These are phyloP conservation scores for Talaromyces albobiverticillius DNA, from an alignment of 2,329 filamentous ascomycete genomes.

Conservation along the genomic window DNA sequence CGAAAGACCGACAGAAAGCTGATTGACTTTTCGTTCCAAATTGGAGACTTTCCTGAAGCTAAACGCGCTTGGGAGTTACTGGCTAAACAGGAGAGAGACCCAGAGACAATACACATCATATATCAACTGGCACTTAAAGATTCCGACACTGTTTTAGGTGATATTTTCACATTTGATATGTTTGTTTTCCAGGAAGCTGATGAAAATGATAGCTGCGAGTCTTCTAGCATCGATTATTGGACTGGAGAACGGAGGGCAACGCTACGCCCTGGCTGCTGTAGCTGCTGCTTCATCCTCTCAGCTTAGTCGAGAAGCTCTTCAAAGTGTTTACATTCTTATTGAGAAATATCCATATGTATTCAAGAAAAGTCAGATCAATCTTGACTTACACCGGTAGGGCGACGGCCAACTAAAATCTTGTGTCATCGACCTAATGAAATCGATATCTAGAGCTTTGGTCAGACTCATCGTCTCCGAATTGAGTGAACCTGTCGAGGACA, in stretches of 20 bases:
- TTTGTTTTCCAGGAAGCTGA: background rate
- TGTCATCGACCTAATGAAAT: no score
- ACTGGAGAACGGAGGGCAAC: slow-evolving; percentile 7
- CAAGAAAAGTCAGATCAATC: background rate
- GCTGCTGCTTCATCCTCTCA: slow-evolving; percentile 7
- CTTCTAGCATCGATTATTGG: slow-evolving; percentile 1
- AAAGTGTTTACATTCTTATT: slow-evolving; percentile 3
- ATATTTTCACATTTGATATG: background rate
- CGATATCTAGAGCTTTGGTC: background rate
- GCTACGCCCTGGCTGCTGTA: slow-evolving; percentile 8
- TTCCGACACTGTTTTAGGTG: background rate
- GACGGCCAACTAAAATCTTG: background rate
- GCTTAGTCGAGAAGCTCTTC: slow-evolving; percentile 1
- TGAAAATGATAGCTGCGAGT: background rate
- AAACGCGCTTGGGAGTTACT: slow-evolving; percentile 61
- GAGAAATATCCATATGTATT: background rate
- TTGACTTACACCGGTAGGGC: slow-evolving; percentile 10
- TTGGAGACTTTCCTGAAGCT: slow-evolving; percentile 47
- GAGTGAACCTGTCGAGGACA: background rate
- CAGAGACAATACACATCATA: slow-evolving; percentile 68
- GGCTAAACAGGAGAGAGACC: slow-evolving; percentile 55
- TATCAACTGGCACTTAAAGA: slow-evolving; percentile 65
- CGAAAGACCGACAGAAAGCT: slow-evolving; percentile 59
- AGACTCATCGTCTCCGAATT: slow-evolving; percentile 9
- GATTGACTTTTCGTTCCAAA: slow-evolving; percentile 65